Evolutionary conservation across 345 rosid species (phyloP).

Genomic region (Salix brachista): DNA sequence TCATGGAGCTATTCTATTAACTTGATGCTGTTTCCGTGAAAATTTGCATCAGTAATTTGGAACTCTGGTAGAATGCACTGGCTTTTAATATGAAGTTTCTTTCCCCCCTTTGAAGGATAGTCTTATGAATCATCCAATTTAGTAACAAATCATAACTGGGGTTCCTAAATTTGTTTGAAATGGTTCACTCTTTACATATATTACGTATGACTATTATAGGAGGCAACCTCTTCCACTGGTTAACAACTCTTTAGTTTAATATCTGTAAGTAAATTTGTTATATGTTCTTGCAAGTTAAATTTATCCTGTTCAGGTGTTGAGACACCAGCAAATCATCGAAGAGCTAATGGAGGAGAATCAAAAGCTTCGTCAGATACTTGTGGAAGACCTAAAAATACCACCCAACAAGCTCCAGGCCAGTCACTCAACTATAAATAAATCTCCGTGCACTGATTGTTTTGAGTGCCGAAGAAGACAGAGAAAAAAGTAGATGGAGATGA

Average conservation of each 20-base stretch:
- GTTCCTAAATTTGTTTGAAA: background rate
- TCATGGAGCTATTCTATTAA: conserved; percentile 3
- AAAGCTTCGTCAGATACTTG: conserved; percentile 63
- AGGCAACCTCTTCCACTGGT: background rate
- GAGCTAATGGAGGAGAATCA: conserved; percentile 75
- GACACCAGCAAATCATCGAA: conserved; percentile 74
- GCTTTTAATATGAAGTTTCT: background rate
- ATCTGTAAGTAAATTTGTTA: background rate
- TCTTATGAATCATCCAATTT: background rate
- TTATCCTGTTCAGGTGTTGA: conserved; percentile 47
- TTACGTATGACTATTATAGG: background rate
- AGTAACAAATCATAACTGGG: background rate
- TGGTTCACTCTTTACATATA: background rate
- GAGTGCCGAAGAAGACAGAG: conserved; percentile 90
- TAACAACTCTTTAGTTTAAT: background rate
- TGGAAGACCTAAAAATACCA: conserved; percentile 77
- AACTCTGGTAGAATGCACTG: background rate
- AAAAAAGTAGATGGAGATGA: conserved; percentile 33
- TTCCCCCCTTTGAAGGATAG: background rate
- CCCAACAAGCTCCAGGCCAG: conserved; percentile 54
- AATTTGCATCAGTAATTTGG: background rate
- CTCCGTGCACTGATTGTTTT: conserved; percentile 69
- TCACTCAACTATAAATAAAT: conserved; percentile 31
- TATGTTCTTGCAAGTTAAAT: background rate
- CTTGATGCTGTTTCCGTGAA: conserved; percentile 4